Percentiles rank a stretch among this genome's conserved stretches.
Conservation (phyloP, 768 basidiomycete species). For the Macrolepiota dolichaula region DNA sequence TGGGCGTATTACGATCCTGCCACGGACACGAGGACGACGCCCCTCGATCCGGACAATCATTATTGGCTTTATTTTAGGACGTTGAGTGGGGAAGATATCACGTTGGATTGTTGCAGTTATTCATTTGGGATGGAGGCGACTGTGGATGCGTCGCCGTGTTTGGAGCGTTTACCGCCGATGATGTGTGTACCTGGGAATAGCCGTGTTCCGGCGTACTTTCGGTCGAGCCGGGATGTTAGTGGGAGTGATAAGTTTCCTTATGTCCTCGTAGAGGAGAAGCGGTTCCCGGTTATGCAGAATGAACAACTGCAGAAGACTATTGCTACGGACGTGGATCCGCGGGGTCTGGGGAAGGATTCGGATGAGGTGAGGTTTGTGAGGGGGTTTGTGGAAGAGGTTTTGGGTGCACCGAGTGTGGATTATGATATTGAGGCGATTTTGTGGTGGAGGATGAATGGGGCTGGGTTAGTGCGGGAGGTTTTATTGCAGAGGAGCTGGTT, state of each 20-base stretch:
- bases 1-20: conserved; percentile 14
- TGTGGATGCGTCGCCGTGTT: neutral
- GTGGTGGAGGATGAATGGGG: neutral
- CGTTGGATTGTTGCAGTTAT: conserved; percentile 27
- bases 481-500: neutral
- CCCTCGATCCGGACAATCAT: conserved; percentile 41
- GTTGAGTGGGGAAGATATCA: conserved; percentile 34
- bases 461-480: neutral
- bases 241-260: neutral
- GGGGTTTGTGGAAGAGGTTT: conserved; percentile 10
- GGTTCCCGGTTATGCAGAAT: conserved; percentile 15
- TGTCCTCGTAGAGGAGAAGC: conserved; percentile 5
- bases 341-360: neutral
- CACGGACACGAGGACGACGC: conserved; percentile 35
- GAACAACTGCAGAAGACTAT: neutral
- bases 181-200: neutral
- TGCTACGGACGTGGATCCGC: neutral
- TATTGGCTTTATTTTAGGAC: conserved; percentile 51
- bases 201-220: neutral
- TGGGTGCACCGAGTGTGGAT: neutral
- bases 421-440: neutral
- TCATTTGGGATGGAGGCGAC: conserved; percentile 1
- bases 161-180: neutral
- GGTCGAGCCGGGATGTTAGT: neutral
- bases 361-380: neutral